phyloP scores from a whole-genome alignment of 192 early-diverging fungal genomes.

The Mortierella claussenii region DNA sequence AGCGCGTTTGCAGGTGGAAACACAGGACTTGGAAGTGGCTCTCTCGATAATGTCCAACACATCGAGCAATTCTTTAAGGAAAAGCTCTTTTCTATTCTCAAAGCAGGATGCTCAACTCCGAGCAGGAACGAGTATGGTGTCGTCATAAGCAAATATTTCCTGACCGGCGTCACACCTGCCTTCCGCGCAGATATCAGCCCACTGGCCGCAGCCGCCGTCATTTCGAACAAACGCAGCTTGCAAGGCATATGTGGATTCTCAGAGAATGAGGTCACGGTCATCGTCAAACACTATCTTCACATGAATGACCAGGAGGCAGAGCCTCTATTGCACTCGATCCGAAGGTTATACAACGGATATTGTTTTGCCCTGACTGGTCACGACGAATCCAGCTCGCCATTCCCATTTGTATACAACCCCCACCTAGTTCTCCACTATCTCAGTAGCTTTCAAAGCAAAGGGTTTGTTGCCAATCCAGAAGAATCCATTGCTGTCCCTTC shows the following conservation, averaged over 20 bases:
- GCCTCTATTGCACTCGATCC: constrained; percentile 29
- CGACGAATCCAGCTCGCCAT: constrained; percentile 37
- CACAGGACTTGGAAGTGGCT: constrained; percentile 21
- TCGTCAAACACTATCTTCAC: constrained; percentile 50
- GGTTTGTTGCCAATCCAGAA: constrained; percentile 44
- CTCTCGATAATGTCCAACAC: constrained; percentile 19
- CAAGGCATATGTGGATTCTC: constrained; percentile 54
- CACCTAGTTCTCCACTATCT: constrained; percentile 50
- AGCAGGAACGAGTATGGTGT: constrained; percentile 23
- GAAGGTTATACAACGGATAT: constrained; percentile 52
- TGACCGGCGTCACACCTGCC: constrained; percentile 47
- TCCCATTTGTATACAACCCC: constrained; percentile 48
- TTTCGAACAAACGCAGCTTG: constrained; percentile 33
- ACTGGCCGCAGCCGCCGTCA: constrained; percentile 38
- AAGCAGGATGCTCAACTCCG: constrained; percentile 32
- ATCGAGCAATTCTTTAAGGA: constrained; percentile 45
- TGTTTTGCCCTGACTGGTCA: constrained; percentile 29
- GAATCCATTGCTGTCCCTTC: constrained; percentile 46
- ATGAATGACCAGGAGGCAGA: too few species aligned
- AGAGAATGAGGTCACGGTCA: constrained; percentile 50
- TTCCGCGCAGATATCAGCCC: constrained; percentile 44
- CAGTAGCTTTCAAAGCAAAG: constrained; percentile 25
- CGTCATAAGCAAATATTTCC: constrained; percentile 47
- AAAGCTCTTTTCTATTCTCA: constrained; percentile 47
- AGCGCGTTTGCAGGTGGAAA: constrained; percentile 30